Base-by-base conservation (phyloP, 352 stramenopile species). In the Phytophthora melonis region DNA sequence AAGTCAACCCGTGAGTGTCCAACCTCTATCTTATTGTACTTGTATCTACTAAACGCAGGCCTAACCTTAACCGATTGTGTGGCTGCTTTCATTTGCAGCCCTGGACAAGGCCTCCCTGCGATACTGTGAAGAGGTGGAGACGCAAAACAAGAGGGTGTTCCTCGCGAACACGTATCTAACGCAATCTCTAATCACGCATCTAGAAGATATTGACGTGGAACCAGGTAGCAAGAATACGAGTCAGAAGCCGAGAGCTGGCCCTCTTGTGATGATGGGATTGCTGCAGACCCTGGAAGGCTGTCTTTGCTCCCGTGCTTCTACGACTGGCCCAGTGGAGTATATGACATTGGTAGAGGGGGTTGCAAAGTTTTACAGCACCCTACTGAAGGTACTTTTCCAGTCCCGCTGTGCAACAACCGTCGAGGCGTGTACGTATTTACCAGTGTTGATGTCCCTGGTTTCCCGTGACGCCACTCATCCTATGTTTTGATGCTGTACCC, bases 211-310 rank as follows among this genome's bases (percentile, higher is more conserved):
- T 21, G 78, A 89, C 21, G 68, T 91, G 27, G 79, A 87, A 49
- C 76, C 75, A 8, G 64, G 65, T 9, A 53, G 57, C 16, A 68
- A 63, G n/a, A 75, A 43, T 68, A 52, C 63, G 8, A 55, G 30
- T 58, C 36, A 58, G 3, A 58, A 55, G 13, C 64, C 56, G 5
- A 70, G 32, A 19, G 72, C 53, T 58, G 89, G 89, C 0, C 88
- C 91, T 27, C 83, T 98, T 43, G 91, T 98, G 43, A 81, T 98
- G 58, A 97, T 98, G 90, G 93, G 92, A 1, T 70, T 97, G 58
- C 86, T 98, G 45, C 86, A 98, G 63, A 96, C 95, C 16, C 78
- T 99, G 0, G 96, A 99, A 74, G 88, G 79, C 8, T 86, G 95
- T 23, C 68, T 99, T 14, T 98, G 93, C 68, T 98, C 93, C 9